Percentiles rank a stretch among this genome's conserved stretches.
Conservation (phyloP, 495 filamentous ascomycete genomes). For the Bryoglossum gracile region DNA sequence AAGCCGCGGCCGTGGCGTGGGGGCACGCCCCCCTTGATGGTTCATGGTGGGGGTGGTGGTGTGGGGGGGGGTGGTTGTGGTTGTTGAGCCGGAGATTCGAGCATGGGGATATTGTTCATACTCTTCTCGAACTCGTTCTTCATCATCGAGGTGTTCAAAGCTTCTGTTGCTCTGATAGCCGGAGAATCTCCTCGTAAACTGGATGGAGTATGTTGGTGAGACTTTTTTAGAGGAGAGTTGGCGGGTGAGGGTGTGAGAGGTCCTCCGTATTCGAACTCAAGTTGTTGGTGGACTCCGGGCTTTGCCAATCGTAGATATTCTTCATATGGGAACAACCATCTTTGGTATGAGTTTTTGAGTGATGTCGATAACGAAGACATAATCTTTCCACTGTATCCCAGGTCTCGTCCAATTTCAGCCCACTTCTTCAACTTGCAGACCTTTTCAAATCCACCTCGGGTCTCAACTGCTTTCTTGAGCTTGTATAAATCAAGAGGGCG, state of each 20-base stretch:
- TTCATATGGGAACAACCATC: constrained; percentile 94
- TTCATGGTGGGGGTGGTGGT: constrained; percentile 24
- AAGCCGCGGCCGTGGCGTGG: constrained; percentile 23
- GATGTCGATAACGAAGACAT: constrained; percentile 99
- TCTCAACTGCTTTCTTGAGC: constrained; percentile 93
- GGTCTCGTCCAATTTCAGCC: constrained; percentile 94
- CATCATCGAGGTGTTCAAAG: constrained; percentile 61
- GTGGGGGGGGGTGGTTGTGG: constrained; percentile 12
- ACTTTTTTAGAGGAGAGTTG: constrained; percentile 76
- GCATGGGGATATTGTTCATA: constrained; percentile 43
- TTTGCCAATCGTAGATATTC: constrained; percentile 89
- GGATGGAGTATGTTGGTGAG: constrained; percentile 60
- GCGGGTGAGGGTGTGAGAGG: constrained; percentile 90
- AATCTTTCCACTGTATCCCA: constrained; percentile 98
- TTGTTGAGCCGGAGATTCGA: constrained; percentile 42
- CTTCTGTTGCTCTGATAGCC: constrained; percentile 58
- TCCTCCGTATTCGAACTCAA: constrained; percentile 89
- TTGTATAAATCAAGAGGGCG: constrained; percentile 93
- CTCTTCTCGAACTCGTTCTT: constrained; percentile 45
- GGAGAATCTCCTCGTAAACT: constrained; percentile 61
- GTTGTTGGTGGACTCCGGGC: constrained; percentile 91
- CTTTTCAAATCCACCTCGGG: constrained; percentile 84
- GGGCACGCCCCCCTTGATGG: no score
- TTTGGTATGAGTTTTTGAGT: constrained; percentile 94
- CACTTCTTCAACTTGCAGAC: constrained; percentile 98